phyloP scores from a whole-genome alignment of 495 filamentous ascomycete genomes.

The Thermochaetoides thermophila region DNA sequence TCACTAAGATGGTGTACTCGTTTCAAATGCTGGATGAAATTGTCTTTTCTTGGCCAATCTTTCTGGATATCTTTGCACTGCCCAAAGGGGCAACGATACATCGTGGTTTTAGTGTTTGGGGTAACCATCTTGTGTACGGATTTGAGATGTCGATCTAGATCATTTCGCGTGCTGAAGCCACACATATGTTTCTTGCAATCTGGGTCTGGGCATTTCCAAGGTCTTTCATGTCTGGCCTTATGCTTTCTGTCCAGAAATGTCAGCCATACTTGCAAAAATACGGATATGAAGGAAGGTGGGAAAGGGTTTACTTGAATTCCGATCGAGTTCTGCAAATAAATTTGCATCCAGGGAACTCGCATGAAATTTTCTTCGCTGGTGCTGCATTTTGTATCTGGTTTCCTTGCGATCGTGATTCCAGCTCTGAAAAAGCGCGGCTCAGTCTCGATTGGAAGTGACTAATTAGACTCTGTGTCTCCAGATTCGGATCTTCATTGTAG shows the following conservation, averaged over 20 bases:
- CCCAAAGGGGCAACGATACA: slow-evolving; percentile 51
- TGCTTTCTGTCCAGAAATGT: slow-evolving; percentile 54
- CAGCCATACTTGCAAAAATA: too few relatives aligned
- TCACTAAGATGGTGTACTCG: slow-evolving; percentile 50
- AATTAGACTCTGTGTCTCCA: slow-evolving; percentile 25
- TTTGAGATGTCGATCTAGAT: slow-evolving; percentile 58
- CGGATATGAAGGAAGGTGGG: neutral
- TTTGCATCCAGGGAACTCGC: slow-evolving; percentile 25
- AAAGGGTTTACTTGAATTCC: slow-evolving; percentile 28
- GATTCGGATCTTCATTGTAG: slow-evolving; percentile 20
- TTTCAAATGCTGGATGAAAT: slow-evolving; percentile 74
- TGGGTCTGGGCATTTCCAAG: slow-evolving; percentile 47
- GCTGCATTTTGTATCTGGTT: too few relatives aligned
- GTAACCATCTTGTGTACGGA: slow-evolving; percentile 53
- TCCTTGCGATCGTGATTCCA: too few relatives aligned
- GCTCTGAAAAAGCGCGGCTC: too few relatives aligned
- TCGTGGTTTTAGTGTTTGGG: slow-evolving; percentile 37
- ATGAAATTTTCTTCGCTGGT: too few relatives aligned
- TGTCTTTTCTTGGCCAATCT: slow-evolving; percentile 77
- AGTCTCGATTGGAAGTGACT: slow-evolving; percentile 13
- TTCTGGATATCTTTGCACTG: slow-evolving; percentile 56
- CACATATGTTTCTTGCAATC: slow-evolving; percentile 41
- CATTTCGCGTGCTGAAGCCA: slow-evolving; percentile 74
- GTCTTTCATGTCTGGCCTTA: slow-evolving; percentile 58
- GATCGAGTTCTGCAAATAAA: slow-evolving; percentile 32